Percentiles rank a stretch among this genome's conserved stretches.
These are phyloP conservation scores for Pleochaeta shiraiana DNA, from an alignment of 2,329 filamentous ascomycete genomes.

Conservation along the genomic window DNA sequence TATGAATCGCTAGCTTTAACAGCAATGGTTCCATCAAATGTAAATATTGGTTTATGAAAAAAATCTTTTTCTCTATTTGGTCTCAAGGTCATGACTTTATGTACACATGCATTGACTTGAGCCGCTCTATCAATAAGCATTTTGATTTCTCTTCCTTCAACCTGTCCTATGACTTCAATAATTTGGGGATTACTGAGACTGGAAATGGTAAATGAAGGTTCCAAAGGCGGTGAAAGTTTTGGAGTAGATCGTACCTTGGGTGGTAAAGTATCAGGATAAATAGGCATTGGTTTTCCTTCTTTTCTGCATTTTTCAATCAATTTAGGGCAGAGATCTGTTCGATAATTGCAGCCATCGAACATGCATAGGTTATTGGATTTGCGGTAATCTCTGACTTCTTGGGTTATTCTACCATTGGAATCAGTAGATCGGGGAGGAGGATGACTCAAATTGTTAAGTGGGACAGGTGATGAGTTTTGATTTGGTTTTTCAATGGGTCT, in stretches of 20 bases:
- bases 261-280: neutral
- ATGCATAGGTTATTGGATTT: neutral
- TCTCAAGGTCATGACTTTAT: neutral
- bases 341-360: neutral
- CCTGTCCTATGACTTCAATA: neutral
- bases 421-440: neutral
- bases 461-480: neutral
- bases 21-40: neutral
- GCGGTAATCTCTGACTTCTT: neutral
- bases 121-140: neutral
- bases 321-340: neutral
- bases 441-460: neutral
- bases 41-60: neutral
- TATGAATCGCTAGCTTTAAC: neutral
- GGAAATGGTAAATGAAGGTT: neutral
- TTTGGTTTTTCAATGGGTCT: neutral
- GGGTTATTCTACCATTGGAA: neutral
- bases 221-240: neutral
- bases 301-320: conserved; percentile 2
- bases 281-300: conserved; percentile 3
- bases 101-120: conserved; percentile 1
- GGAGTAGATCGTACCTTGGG: neutral
- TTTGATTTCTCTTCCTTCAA: neutral
- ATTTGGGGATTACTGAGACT: neutral
- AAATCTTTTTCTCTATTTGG: neutral